Conservation (phyloP, 78 protist genomes). For the Isochrysis galbana region DNA sequence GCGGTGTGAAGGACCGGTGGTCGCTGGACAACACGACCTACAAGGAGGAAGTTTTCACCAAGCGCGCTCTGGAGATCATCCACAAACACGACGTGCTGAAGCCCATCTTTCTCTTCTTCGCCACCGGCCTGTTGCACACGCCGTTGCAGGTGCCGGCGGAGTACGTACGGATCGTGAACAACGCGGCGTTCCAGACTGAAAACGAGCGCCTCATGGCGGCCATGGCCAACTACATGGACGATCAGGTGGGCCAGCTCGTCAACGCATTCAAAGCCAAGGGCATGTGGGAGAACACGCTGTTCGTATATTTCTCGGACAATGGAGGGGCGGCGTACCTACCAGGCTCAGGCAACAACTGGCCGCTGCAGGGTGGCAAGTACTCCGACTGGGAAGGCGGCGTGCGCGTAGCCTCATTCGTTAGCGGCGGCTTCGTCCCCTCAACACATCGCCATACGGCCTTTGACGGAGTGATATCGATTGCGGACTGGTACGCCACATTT, state of each 20-base stretch:
- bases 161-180: neutral
- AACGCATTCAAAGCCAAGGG: neutral
- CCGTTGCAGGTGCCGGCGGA: neutral
- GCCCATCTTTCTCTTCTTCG: neutral
- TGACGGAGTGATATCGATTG: neutral
- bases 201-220: no score
- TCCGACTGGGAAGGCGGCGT: slow-evolving; percentile 8
- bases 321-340: neutral
- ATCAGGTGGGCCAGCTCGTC: neutral
- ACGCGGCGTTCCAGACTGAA: no score
- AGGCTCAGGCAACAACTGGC: neutral
- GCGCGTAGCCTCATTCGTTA: neutral
- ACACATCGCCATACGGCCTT: neutral
- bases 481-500: neutral
- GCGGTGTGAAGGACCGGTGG: neutral
- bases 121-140: neutral
- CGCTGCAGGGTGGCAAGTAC: neutral
- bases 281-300: neutral
- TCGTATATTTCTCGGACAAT: neutral
- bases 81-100: neutral
- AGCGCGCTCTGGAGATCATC: neutral
- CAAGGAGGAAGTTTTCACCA: neutral
- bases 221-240: neutral
- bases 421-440: neutral
- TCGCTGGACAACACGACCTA: neutral